These are phyloP conservation scores for Carallia pectinifolia DNA, from an alignment of 345 rosid genomes.

Conservation along the genomic window DNA sequence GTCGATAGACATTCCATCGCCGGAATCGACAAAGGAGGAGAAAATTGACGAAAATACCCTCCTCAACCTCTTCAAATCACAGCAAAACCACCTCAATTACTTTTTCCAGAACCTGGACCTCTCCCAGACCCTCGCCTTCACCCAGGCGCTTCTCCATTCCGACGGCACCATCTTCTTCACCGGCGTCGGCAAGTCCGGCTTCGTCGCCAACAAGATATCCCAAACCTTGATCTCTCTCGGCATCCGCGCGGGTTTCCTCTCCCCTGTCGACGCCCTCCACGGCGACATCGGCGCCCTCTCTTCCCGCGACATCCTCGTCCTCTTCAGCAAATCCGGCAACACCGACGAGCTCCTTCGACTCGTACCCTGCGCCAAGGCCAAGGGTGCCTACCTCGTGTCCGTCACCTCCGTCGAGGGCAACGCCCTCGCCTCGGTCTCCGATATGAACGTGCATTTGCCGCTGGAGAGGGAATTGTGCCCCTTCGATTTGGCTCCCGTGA, in stretches of 20 bases:
- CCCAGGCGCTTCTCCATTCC: conserved; percentile 58
- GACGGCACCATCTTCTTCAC: conserved; percentile 78
- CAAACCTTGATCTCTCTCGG: conserved; percentile 85
- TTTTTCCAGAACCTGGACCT: conserved; percentile 83
- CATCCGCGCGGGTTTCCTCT: conserved; percentile 68
- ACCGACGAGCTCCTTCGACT: conserved; percentile 88
- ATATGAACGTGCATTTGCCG: conserved; percentile 85
- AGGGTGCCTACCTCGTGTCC: conserved; percentile 65
- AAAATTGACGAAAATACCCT: conserved; percentile 56
- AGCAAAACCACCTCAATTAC: conserved; percentile 84
- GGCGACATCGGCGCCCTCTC: conserved; percentile 85
- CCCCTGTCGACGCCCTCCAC: conserved; percentile 91
- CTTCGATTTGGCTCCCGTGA: conserved; percentile 91
- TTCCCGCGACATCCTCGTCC: conserved; percentile 54
- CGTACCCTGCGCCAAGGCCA: conserved; percentile 86
- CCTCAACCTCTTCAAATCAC: conserved; percentile 75
- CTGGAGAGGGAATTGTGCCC: conserved; percentile 89
- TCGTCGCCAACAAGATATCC: conserved; percentile 90
- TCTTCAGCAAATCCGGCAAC: conserved; percentile 78
- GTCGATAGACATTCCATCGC: conserved; percentile 20
- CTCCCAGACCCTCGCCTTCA: conserved; percentile 67
- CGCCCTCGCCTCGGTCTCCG: conserved; percentile 57
- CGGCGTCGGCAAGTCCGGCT: conserved; percentile 94
- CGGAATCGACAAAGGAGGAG: conserved; percentile 2
- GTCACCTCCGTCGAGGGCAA: conserved; percentile 78